A percentile compares a stretch with the other conserved stretches of the same genome.
phyloP scores from a whole-genome alignment of 2,329 filamentous ascomycete genomes.

The Pestalotiopsis sp. region DNA sequence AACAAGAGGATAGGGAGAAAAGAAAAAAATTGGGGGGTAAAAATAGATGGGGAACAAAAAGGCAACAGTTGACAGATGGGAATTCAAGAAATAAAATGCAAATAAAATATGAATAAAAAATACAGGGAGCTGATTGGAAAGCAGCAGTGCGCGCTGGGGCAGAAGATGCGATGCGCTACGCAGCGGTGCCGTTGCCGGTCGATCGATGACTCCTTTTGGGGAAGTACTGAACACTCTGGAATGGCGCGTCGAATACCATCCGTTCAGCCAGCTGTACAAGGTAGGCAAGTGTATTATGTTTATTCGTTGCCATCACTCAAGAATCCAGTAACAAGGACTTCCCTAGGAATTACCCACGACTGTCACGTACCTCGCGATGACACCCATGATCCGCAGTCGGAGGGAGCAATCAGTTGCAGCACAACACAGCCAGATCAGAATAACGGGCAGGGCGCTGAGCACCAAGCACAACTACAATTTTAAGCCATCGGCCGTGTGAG shows the following conservation, averaged over 20 bases:
- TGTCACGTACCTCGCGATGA: not conserved
- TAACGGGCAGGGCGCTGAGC: not conserved
- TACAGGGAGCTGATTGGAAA: not conserved
- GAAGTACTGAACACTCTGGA: conserved; percentile 11
- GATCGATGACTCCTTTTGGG: conserved; percentile 20
- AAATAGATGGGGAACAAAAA: not conserved
- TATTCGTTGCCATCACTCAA: not conserved
- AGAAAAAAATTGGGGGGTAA: not conserved
- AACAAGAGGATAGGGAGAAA: not conserved
- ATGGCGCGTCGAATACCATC: conserved; percentile 14
- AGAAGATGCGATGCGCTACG: conserved; percentile 13
- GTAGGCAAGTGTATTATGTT: not conserved
- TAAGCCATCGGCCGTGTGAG: not conserved
- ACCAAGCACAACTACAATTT: not conserved
- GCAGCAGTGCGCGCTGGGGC: not conserved
- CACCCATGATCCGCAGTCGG: not conserved
- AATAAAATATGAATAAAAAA: not conserved
- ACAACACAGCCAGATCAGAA: not conserved
- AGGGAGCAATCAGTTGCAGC: not conserved
- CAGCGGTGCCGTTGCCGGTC: conserved; percentile 1
- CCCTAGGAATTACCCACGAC: not conserved
- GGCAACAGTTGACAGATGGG: not conserved
- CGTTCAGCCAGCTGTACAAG: conserved; percentile 7
- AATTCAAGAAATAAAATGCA: not conserved
- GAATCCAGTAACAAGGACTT: not conserved